Evolutionary conservation across 1,284 basidiomycete genomes (phyloP).

Genomic region (Phellinidium pouzarii): DNA sequence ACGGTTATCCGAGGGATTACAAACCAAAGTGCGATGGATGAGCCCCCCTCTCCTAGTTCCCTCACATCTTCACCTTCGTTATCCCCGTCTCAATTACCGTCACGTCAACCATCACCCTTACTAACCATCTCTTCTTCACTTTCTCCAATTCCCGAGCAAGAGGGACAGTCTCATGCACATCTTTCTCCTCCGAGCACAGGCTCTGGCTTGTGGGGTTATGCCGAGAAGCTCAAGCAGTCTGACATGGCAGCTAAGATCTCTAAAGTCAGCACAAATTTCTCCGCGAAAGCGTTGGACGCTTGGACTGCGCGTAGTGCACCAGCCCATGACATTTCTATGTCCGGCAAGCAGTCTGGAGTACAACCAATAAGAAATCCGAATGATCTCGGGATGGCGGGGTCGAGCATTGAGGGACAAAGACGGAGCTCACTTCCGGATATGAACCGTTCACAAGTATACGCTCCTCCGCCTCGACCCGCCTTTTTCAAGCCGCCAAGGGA

Average conservation of each 20-base stretch:
- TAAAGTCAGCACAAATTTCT: conserved; percentile 69
- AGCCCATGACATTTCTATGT: conserved; percentile 6
- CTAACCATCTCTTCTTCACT: conserved; percentile 21
- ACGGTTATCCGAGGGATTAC: conserved; percentile 70
- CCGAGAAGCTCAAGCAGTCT: conserved; percentile 65
- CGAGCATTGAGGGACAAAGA: conserved; percentile 21
- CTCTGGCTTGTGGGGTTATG: conserved; percentile 55
- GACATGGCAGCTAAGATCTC: conserved; percentile 61
- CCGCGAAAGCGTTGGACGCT: conserved; percentile 47
- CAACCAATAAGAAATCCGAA: conserved; percentile 11
- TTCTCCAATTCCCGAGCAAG: conserved; percentile 13
- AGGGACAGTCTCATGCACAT: conserved; percentile 14
- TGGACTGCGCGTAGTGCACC: conserved; percentile 32
- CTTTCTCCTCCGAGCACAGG: conserved; percentile 20
- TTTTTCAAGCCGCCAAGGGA: conserved; percentile 54
- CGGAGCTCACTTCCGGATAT: conserved; percentile 39
- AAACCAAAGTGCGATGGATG: conserved; percentile 66
- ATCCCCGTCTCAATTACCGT: conserved; percentile 23
- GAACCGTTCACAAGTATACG: conserved; percentile 35
- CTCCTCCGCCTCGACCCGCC: conserved; percentile 51
- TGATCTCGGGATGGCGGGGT: background rate
- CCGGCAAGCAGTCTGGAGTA: conserved; percentile 16
- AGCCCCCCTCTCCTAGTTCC: conserved; percentile 38
- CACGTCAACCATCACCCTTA: conserved; percentile 27
- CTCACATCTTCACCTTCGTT: conserved; percentile 29